A percentile compares a stretch with the other conserved stretches of the same genome.
These are phyloP conservation scores for Gracilaria domingensis DNA, from an alignment of 23 red algal genomes.

Conservation along the genomic window DNA sequence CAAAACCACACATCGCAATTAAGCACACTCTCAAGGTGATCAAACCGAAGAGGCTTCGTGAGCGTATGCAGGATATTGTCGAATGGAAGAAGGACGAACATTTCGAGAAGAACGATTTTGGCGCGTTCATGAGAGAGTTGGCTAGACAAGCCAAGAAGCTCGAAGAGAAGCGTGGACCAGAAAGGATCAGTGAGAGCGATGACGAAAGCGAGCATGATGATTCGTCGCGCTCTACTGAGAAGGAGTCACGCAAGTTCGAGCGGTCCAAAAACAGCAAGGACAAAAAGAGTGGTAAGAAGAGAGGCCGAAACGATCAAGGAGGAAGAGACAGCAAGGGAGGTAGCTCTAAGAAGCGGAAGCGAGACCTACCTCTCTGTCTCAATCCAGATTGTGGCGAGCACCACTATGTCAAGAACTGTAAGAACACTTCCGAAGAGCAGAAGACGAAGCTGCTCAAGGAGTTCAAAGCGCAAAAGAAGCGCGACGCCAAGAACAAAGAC, in stretches of 20 bases:
- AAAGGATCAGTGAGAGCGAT: background rate
- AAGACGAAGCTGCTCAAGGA: conserved; percentile 12
- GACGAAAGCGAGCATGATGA: conserved; percentile 4
- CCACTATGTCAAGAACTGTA: conserved; percentile 4
- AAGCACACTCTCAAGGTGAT: conserved; percentile 30
- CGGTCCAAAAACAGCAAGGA: background rate
- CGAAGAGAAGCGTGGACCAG: background rate
- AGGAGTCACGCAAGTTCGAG: background rate
- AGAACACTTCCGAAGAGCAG: background rate
- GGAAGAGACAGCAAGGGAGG: conserved; percentile 1
- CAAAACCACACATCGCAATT: conserved; percentile 41
- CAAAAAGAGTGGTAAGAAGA: background rate
- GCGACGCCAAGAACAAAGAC: background rate
- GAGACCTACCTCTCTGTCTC: background rate
- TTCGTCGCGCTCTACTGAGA: background rate
- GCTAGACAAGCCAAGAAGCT: conserved; percentile 36
- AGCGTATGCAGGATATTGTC: conserved; percentile 25
- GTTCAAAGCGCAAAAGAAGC: background rate
- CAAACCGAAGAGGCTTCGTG: background rate
- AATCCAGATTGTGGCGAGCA: conserved; percentile 23
- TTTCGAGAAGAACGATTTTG: conserved; percentile 47
- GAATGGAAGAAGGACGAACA: conserved; percentile 38
- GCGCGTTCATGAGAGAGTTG: conserved; percentile 51
- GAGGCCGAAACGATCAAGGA: background rate
- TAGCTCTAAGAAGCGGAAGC: conserved; percentile 1